Percentiles rank a stretch among this genome's conserved stretches.
Conservation (phyloP, 306 rosid genomes). For the Gleditsia sinensis region DNA sequence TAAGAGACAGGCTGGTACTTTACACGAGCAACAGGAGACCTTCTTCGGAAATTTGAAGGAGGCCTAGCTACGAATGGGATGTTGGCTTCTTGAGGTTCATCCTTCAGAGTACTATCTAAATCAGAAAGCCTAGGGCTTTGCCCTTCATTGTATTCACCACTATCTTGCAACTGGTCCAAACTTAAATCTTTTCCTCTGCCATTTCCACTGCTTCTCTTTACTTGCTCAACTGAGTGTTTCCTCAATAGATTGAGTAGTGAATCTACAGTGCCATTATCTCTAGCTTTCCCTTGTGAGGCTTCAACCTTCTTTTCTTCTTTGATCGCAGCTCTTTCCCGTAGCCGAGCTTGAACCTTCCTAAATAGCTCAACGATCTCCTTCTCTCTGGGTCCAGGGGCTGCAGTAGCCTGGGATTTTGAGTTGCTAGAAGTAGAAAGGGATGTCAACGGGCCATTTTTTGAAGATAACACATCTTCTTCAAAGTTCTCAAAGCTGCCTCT, state of each 20-base stretch:
- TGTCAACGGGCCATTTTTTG: slow-evolving; percentile 71
- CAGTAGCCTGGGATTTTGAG: slow-evolving; percentile 67
- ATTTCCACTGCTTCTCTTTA: slow-evolving; percentile 58
- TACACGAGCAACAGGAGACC: slow-evolving; percentile 81
- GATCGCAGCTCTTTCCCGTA: slow-evolving; percentile 73
- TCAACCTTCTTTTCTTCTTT: slow-evolving; percentile 85
- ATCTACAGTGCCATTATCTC: slow-evolving; percentile 79
- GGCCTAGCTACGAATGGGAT: slow-evolving; percentile 57
- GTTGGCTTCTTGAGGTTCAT: slow-evolving; percentile 55
- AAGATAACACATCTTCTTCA: slow-evolving; percentile 70
- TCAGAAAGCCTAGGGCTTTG: slow-evolving; percentile 46
- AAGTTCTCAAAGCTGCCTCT: slow-evolving; percentile 67
- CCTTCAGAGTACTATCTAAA: slow-evolving; percentile 50
- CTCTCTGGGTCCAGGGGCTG: slow-evolving; percentile 92
- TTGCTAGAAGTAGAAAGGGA: slow-evolving; percentile 53
- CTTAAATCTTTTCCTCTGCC: slow-evolving; percentile 44
- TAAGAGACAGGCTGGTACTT: slow-evolving; percentile 59
- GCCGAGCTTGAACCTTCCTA: slow-evolving; percentile 88
- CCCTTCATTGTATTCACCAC: slow-evolving; percentile 42
- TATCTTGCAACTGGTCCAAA: slow-evolving; percentile 55
- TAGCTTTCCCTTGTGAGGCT: slow-evolving; percentile 54
- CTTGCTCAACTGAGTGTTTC: slow-evolving; percentile 81
- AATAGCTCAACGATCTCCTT: slow-evolving; percentile 95
- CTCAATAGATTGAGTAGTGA: slow-evolving; percentile 83
- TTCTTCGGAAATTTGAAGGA: slow-evolving; percentile 75